Base-by-base conservation (phyloP, 1,139 yeast species). In the Casaregolazyma lundiana region DNA sequence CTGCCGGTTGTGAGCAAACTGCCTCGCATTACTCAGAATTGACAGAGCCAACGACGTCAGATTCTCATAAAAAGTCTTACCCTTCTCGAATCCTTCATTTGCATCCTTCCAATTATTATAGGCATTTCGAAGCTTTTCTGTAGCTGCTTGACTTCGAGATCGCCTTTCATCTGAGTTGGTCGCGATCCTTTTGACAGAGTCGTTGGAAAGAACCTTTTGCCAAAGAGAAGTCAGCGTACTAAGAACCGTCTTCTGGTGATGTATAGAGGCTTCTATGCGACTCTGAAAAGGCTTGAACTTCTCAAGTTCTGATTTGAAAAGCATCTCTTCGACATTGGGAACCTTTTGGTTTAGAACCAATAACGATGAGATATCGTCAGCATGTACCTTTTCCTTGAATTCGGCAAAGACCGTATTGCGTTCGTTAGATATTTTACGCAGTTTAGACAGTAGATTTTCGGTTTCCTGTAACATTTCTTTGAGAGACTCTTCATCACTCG, bases 301-400 rank as follows among this genome's bases (percentile, higher is more conserved):
- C 45, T 76, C 78, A 53, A 92, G 68, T 62, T 89, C 96, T 47
- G 78, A 76, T 13, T 81, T 77, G 62, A 90, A 90, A 17, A 87
- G 73, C 32, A 71, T 67, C 22, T 71, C 68, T 53, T 84, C 92
- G 38, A 73, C 71, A 17, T 79, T 80, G 11, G 74, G 65, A 29
- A 75, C 71, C 45, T 78, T 77, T 54, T 81, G 79, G 62, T 86
- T 84, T 54, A 84, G 68, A 3, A 92, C 77, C 34, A 92, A 71
- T 20, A 84, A 72, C 48, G 85, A 82, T 0, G 96, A 84, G 44
- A 90, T 88, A 61, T 92, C 97, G 64, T 92, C 98, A 17, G 76
- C 73, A 58, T 84, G 95, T 36, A 87, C 81, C 46, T 77, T 77
- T 6, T 71, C 74, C 61, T 88, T 89, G 60, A 90, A 72, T 43